Conservation (phyloP, 179 eudicot genomes). For the Beta corolliflora region DNA sequence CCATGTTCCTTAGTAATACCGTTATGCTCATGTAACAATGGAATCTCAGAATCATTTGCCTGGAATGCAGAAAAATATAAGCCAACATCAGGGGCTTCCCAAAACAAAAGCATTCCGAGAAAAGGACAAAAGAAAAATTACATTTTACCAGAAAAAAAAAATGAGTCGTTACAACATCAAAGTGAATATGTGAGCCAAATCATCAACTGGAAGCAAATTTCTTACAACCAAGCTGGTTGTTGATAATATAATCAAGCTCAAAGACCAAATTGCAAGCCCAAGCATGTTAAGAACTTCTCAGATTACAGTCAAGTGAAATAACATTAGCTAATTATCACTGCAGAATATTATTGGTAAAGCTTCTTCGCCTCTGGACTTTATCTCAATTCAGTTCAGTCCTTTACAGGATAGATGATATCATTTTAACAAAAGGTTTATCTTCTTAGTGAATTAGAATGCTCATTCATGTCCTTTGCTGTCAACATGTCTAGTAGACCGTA, state of each 20-base stretch:
- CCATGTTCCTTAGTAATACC: constrained; percentile 56
- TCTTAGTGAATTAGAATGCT: no score
- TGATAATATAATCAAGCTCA: background rate
- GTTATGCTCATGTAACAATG: constrained; percentile 80
- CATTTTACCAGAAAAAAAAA: background rate
- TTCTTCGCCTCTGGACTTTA: background rate
- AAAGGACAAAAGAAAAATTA: background rate
- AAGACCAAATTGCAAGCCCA: background rate
- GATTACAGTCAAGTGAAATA: background rate
- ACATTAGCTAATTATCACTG: background rate
- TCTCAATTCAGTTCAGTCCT: no score
- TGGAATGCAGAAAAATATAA: constrained; percentile 27
- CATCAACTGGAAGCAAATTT: background rate
- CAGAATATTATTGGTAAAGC: background rate
- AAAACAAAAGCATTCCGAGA: background rate
- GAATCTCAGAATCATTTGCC: constrained; percentile 95
- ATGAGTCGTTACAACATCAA: background rate
- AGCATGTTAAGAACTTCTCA: background rate
- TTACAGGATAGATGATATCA: no score
- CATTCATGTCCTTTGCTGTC: no score
- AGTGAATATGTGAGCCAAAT: background rate
- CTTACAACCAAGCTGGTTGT: background rate
- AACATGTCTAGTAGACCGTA: no score
- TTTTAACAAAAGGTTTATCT: no score
- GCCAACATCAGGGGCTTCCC: background rate